Evolutionary conservation across 2,329 filamentous ascomycete genomes (phyloP).

Genomic region (Aspergillus persii): DNA sequence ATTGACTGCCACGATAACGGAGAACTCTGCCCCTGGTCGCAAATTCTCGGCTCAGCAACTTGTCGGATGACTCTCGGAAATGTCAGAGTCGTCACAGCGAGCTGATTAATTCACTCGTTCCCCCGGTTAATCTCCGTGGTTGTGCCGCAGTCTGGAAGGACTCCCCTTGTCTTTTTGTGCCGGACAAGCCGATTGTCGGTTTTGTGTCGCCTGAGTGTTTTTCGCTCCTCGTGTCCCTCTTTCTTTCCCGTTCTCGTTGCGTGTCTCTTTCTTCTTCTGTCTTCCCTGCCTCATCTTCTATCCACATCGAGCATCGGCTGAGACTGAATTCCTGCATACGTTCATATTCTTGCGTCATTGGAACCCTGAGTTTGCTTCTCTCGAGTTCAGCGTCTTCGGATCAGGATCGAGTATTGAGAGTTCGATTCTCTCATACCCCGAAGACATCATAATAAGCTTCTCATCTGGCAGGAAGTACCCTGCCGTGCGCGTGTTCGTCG

Average conservation of each 20-base stretch:
- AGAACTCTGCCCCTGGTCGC: background rate
- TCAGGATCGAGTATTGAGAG: background rate
- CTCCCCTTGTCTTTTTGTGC: background rate
- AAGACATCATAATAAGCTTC: background rate
- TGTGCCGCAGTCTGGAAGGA: background rate
- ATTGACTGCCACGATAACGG: slow-evolving; percentile 1
- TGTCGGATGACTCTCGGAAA: background rate
- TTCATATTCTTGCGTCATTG: background rate
- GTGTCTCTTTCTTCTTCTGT: background rate
- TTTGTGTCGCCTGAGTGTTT: background rate
- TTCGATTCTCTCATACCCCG: background rate
- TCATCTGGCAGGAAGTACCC: too few relatives aligned
- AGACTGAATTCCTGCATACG: background rate
- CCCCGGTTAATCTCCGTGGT: background rate
- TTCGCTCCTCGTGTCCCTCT: background rate
- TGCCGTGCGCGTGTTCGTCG: background rate
- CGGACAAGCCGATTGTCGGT: background rate
- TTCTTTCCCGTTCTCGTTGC: background rate
- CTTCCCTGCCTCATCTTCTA: background rate
- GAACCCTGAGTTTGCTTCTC: background rate
- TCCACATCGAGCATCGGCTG: background rate
- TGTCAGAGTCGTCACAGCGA: background rate
- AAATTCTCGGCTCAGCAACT: background rate
- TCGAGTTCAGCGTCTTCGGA: background rate
- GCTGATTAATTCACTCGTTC: slow-evolving; percentile 12